Base-by-base conservation (phyloP, 192 early-diverging fungal species). In the Chytriomyces hyalinus region DNA sequence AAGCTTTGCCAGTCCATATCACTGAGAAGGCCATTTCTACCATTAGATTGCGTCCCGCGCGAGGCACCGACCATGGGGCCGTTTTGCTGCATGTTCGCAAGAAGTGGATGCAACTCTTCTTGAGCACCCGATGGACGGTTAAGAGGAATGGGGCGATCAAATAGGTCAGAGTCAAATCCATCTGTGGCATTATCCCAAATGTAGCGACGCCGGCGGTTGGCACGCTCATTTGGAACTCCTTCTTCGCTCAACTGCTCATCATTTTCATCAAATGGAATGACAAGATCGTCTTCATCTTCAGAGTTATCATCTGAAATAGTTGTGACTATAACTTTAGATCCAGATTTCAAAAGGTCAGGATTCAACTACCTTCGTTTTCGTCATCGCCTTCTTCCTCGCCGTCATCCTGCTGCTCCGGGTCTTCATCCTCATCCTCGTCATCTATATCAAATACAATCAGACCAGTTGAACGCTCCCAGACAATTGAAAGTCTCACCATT, bases 361-460 rank as follows among this genome's bases (percentile, higher is more conserved):
- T 36, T 36, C 36, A 81, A n/a, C n/a, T 67, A 81, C 73, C 77
- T 10, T 85, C 90, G 49, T 89, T 83, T 28, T 81, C 86, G 22
- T 86, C 85, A 13, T 83, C 78, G n/a, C 83, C 78, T 64, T 86
- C 82, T 49, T 86, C 83, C 63, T 84, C 83, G 26, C 60, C 77
- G 28, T 81, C 81, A 15, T 70, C 65, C 9, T 81, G 48, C 24
- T 88, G 86, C n/a, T 86, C 85, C 13, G 84, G 75, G n/a, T 87
- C 80, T 46, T 86, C 82, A 26, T 87, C 81, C 51, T 83, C 90
- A 65, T 88, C 88, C 48, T 87, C 88, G 62, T 86, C 86, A 68
- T 86, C 36, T 36, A 36, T 3, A 4, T 36, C 36, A 2, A 2
- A 36, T 36, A 2, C 36, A 36, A 3, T 36, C 4, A 36, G 36